Evolutionary conservation across 2,329 filamentous ascomycete genomes (phyloP), one percentile per base, ranked within the genome.

Genomic region (Paecilomyces fulvus): DNA sequence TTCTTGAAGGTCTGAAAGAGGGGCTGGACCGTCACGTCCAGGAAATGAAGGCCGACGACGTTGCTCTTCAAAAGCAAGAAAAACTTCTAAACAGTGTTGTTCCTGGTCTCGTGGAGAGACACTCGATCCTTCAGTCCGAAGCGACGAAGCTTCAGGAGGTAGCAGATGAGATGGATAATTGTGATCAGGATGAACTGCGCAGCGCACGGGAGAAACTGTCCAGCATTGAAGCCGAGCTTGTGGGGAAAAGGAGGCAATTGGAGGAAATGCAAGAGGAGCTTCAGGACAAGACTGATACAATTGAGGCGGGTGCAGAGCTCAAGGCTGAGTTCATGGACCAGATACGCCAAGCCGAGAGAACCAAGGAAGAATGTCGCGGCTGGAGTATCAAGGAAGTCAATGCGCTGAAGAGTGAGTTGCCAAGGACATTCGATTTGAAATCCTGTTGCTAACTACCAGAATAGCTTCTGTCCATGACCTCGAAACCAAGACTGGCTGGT

Each of bases 361-460:
- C 95, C 25, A 83, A 89, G 59, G 91, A 96, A 69, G 89, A 95
- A 65, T 95, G 88, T 69, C 85, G 92, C 54, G 92, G 92, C 43
- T 96, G 92, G 87, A 92, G 87, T 56, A 83, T 86, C 54, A 85
- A 81, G 28, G 94, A 97, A 73, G 89, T 97, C 60, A 82, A 82
- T 60, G 77, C 78, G 43, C 78, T 95, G n/a, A 91, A 92, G 80
- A 82, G 88, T 89, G 79, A 68, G 77, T 66, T 21, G 10, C 49
- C 37, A 20, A 43, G n/a, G 37, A 17, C 10, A 21, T 30, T 49
- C 28, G 14, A 30, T 30, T 28, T 10, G 53, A 10, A 52, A 14
- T 31, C 49, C 28, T 49, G 10, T 3, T 20, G 30, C 52, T 60
- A 8, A 59, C 56, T 58, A 49, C 52, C 23, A 53, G 30, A 23